These are phyloP conservation scores for Cercospora zeae-maydis DNA, from an alignment of 2,329 filamentous ascomycete genomes.

Conservation along the genomic window DNA sequence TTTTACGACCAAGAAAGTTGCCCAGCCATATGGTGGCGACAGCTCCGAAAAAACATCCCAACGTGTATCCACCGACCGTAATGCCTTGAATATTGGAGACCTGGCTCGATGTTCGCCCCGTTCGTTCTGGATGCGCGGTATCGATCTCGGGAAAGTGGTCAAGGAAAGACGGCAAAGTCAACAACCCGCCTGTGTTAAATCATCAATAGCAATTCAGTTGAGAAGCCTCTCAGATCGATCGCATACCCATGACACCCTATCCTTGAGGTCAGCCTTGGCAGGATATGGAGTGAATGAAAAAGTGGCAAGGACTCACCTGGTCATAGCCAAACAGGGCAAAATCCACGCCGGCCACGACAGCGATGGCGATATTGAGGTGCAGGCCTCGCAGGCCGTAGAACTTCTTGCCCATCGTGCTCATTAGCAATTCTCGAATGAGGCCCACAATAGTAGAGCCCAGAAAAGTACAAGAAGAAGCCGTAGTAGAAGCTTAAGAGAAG, in stretches of 20 bases:
- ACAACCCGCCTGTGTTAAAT: constrained; percentile 32
- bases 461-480: background rate
- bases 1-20: constrained; percentile 56
- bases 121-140: constrained; percentile 19
- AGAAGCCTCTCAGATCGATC: background rate
- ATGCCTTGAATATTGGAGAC: constrained; percentile 16
- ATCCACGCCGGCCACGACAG: constrained; percentile 44
- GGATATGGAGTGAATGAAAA: background rate
- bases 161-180: constrained; percentile 42
- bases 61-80: constrained; percentile 13
- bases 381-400: constrained; percentile 44
- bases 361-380: constrained; percentile 43
- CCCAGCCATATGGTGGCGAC: constrained; percentile 48
- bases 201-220: background rate
- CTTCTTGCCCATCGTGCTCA: constrained; percentile 22
- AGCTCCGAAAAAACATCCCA: constrained; percentile 21
- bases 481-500: background rate
- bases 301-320: constrained; percentile 9
- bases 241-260: constrained; percentile 40
- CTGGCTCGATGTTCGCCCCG: constrained; percentile 37
- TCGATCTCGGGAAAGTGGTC: constrained; percentile 38
- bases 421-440: background rate
- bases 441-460: background rate
- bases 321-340: constrained; percentile 30
- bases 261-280: constrained; percentile 27